A percentile compares a stretch with the other conserved stretches of the same genome.
Evolutionary conservation across 352 stramenopile species (phyloP).

Genomic region (Globisporangium echinulatum): DNA sequence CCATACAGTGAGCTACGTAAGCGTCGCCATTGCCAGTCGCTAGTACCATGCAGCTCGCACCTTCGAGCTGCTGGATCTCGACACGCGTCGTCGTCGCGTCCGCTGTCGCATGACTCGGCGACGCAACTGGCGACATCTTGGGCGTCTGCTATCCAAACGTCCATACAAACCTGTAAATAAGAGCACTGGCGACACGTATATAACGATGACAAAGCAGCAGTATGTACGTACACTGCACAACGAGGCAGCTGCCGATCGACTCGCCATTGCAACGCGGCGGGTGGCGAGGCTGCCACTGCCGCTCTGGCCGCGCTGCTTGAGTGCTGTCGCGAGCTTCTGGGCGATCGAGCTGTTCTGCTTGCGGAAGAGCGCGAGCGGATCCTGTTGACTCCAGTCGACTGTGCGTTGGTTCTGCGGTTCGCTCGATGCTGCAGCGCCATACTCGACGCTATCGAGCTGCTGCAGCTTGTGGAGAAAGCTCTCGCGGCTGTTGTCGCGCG

Average conservation of each 20-base stretch:
- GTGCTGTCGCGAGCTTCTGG: slow-evolving; percentile 24
- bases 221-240: slow-evolving; percentile 1
- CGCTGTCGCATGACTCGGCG: slow-evolving; percentile 2
- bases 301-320: slow-evolving; percentile 18
- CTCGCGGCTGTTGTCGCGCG: slow-evolving; percentile 24
- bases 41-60: slow-evolving; percentile 4
- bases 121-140: not conserved
- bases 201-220: not conserved
- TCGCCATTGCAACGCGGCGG: slow-evolving; percentile 8
- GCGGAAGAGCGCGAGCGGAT: slow-evolving; percentile 27
- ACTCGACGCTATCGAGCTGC: slow-evolving; percentile 37
- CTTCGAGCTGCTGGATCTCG: slow-evolving; percentile 47
- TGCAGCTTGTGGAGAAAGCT: slow-evolving; percentile 33
- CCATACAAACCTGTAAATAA: not conserved
- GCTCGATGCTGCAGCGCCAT: slow-evolving; percentile 15
- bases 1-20: not conserved
- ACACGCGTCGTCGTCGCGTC: slow-evolving; percentile 17
- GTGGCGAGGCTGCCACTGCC: slow-evolving; percentile 2
- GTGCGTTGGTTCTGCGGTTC: slow-evolving; percentile 18
- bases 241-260: not conserved
- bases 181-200: not conserved
- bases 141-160: not conserved
- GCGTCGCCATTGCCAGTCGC: not conserved
- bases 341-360: slow-evolving; percentile 29
- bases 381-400: slow-evolving; percentile 18